Conservation (phyloP, 2,329 filamentous ascomycete species). For the Pseudogymnoascus sp. region DNA sequence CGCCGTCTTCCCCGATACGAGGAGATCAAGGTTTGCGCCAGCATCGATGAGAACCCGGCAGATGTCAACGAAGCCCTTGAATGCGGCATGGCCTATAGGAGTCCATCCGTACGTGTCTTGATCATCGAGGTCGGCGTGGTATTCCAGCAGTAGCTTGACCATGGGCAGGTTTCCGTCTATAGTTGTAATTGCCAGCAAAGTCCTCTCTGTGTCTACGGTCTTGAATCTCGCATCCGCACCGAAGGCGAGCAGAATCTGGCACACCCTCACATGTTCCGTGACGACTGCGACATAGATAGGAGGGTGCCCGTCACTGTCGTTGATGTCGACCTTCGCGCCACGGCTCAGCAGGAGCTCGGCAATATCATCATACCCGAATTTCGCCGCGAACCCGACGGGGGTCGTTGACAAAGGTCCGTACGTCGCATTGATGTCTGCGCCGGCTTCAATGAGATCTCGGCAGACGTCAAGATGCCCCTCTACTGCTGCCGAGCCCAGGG, state of each 20-base stretch:
- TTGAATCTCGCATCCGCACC: not conserved
- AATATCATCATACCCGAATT: not conserved
- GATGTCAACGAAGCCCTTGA: not conserved
- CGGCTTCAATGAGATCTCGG: not conserved
- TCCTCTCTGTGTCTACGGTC: not conserved
- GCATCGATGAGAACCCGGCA: not conserved
- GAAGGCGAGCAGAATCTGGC: not conserved
- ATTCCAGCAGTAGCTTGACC: not conserved
- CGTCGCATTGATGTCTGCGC: not conserved
- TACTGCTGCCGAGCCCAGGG: not conserved
- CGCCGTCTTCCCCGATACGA: not conserved
- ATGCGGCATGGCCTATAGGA: not conserved
- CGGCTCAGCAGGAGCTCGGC: not conserved
- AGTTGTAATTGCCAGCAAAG: not conserved
- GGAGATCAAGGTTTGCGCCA: not conserved
- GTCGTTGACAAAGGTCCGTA: not conserved
- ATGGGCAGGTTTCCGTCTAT: not conserved
- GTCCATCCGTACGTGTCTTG: not conserved
- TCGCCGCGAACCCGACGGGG: not conserved
- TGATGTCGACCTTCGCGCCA: not conserved
- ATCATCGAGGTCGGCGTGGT: not conserved
- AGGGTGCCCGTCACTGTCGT: not conserved
- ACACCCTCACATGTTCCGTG: not conserved
- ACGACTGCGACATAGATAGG: not conserved
- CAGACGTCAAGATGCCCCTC: not conserved